phyloP scores from a whole-genome alignment of 176 grass and related monocot genomes.

The Lolium perenne region DNA sequence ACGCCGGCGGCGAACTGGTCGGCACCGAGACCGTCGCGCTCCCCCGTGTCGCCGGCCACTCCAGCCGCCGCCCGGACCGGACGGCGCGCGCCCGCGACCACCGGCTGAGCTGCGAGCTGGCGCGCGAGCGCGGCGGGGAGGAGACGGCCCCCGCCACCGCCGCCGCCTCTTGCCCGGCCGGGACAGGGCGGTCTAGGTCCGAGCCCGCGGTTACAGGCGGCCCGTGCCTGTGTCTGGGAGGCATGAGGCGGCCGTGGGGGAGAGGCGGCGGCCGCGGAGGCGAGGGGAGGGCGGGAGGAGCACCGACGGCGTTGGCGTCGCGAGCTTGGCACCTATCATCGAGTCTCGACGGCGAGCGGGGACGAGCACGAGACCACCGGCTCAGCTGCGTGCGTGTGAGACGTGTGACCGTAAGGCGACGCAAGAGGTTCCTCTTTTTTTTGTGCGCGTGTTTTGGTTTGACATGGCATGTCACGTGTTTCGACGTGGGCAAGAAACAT shows the following conservation, averaged over 20 bases:
- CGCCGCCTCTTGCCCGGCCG: background rate
- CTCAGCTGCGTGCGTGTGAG: background rate
- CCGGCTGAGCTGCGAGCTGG: conserved; percentile 58
- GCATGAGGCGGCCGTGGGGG: conserved; percentile 21
- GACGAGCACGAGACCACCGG: background rate
- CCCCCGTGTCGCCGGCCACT: conserved; percentile 47
- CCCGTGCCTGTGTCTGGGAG: conserved; percentile 6
- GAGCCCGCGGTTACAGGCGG: background rate
- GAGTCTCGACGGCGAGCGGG: background rate
- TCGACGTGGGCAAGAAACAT: background rate
- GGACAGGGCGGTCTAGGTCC: background rate
- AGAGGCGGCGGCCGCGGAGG: conserved; percentile 6
- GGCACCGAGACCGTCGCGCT: background rate
- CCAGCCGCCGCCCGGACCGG: conserved; percentile 62
- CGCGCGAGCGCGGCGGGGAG: conserved; percentile 26
- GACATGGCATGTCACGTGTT: background rate
- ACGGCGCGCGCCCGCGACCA: conserved; percentile 79
- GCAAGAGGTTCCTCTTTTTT: background rate
- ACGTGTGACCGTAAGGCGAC: background rate
- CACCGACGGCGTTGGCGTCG: conserved; percentile 27
- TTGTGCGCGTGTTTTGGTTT: background rate
- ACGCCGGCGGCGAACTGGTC: conserved; percentile 22
- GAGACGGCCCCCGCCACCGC: background rate
- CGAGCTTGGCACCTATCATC: conserved; percentile 41
- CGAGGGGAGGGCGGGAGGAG: conserved; percentile 38